Evolutionary conservation across 352 stramenopile genomes (phyloP).

Genomic region (Phytophthora fragariaefolia): DNA sequence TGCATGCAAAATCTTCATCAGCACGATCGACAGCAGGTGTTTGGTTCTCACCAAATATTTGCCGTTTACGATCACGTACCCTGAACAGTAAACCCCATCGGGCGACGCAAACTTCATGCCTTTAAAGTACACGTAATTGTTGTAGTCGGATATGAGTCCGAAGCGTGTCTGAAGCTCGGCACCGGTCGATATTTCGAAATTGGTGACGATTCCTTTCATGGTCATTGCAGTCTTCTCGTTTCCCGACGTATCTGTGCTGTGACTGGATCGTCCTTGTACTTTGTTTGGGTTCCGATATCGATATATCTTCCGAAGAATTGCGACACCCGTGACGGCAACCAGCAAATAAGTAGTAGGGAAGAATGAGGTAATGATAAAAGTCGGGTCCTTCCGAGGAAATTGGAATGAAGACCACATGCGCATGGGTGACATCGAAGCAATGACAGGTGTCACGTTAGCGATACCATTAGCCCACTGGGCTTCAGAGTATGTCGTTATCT

Average conservation of each 20-base stretch:
- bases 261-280: constrained; percentile 2
- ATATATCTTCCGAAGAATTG: constrained; percentile 30
- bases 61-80: constrained; percentile 46
- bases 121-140: constrained; percentile 46
- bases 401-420: constrained; percentile 32
- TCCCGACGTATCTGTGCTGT: constrained; percentile 10
- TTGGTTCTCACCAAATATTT: constrained; percentile 44
- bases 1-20: constrained; percentile 40
- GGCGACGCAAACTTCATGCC: constrained; percentile 48
- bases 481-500: constrained; percentile 19
- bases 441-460: constrained; percentile 4
- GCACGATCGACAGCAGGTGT: constrained; percentile 31
- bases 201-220: constrained; percentile 23
- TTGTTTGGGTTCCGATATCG: constrained; percentile 19
- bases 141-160: constrained; percentile 46
- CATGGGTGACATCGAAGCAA: constrained; percentile 33
- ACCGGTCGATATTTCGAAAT: constrained; percentile 40
- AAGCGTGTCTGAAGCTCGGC: constrained; percentile 32
- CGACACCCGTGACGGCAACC: constrained; percentile 4
- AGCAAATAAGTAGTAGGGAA: constrained; percentile 32
- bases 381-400: constrained; percentile 23
- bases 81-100: constrained; percentile 44
- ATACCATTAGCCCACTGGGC: constrained; percentile 17
- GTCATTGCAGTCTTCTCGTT: constrained; percentile 21
- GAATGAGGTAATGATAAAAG: constrained; percentile 27